Evolutionary conservation across 2,329 filamentous ascomycete species (phyloP).

Genomic region (Zymoseptoria pseudotritici): DNA sequence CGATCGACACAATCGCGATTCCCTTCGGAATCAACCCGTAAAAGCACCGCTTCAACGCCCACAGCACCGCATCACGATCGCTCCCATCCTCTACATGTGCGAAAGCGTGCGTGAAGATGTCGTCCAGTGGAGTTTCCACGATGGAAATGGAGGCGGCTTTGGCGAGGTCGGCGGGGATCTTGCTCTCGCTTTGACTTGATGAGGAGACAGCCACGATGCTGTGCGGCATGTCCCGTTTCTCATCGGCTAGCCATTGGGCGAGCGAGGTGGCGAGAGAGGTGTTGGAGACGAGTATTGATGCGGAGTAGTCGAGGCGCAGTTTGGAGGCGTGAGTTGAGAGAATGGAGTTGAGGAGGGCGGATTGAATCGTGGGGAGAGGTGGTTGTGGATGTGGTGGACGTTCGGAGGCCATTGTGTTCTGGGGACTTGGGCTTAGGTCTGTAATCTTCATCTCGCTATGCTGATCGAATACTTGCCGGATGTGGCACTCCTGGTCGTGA

Average conservation of each 20-base stretch:
- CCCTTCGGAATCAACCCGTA: conserved; percentile 6
- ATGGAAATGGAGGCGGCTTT: not conserved
- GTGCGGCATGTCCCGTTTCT: not conserved
- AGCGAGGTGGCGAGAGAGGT: conserved; percentile 6
- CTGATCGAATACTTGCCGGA: too few relatives aligned
- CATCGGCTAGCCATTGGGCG: conserved; percentile 5
- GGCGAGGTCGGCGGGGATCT: not conserved
- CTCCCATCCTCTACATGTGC: conserved; percentile 4
- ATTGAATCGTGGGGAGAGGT: not conserved
- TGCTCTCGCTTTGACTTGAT: not conserved
- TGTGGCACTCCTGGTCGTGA: too few relatives aligned
- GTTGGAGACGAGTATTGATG: conserved; percentile 4
- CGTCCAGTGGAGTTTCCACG: not conserved
- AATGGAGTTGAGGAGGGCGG: conserved; percentile 4
- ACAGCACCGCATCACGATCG: not conserved
- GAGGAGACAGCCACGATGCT: conserved; percentile 1
- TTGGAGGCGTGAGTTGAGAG: conserved; percentile 4
- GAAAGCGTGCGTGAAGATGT: conserved; percentile 8
- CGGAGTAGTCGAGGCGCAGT: conserved; percentile 3
- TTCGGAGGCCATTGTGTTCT: not conserved
- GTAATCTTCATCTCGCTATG: too few relatives aligned
- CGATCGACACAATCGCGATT: conserved; percentile 4
- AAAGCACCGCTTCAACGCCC: conserved; percentile 5
- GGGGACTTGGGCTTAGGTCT: too few relatives aligned
- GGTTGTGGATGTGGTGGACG: too few relatives aligned